Evolutionary conservation across 2,329 filamentous ascomycete genomes (phyloP).

Genomic region (Monilinia fructigena): DNA sequence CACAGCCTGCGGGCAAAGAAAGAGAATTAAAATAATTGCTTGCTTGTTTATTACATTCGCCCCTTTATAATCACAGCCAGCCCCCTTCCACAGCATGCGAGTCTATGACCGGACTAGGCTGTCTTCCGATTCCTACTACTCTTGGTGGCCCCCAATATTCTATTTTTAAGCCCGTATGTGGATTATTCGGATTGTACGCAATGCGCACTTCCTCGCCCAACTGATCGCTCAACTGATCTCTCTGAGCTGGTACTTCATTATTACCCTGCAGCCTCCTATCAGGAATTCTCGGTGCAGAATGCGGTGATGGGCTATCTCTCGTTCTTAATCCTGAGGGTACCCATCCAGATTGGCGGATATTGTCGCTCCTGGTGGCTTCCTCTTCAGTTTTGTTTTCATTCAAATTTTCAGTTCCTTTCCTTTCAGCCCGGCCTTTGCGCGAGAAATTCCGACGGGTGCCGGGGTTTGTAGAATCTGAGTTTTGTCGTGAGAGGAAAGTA

Average conservation of each 20-base stretch:
- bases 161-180: background rate
- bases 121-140: background rate
- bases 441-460: conserved; percentile 14
- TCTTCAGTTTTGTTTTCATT: background rate
- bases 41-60: background rate
- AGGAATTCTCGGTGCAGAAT: background rate
- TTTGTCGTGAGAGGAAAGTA: background rate
- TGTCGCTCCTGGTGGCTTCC: background rate
- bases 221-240: background rate
- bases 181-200: background rate
- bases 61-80: background rate
- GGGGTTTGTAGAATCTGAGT: background rate
- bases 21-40: background rate
- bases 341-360: conserved; percentile 10
- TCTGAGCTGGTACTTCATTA: background rate
- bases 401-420: background rate
- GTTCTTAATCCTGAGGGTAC: conserved; percentile 7
- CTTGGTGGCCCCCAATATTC: background rate
- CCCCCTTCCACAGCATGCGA: conserved; percentile 5
- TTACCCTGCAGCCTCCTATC: background rate
- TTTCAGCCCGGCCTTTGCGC: conserved; percentile 13
- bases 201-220: background rate
- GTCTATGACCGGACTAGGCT: background rate
- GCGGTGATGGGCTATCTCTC: background rate
- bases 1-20: background rate